Base-by-base conservation (phyloP, 1,284 basidiomycete genomes). In the Hemileia vastatrix region DNA sequence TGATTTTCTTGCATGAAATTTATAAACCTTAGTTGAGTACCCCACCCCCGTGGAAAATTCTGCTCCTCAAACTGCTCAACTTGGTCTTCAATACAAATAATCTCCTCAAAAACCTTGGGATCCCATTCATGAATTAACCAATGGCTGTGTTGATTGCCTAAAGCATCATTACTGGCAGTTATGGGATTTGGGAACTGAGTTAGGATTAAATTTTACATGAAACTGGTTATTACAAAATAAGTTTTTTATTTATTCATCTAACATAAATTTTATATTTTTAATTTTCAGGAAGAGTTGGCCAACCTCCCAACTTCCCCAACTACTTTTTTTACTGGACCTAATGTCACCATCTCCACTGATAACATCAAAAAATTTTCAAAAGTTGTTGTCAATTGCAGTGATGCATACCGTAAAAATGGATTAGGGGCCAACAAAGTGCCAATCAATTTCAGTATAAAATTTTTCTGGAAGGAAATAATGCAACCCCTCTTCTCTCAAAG, bases 401-500 rank as follows among this genome's bases (percentile, higher is more conserved):
- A 93, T 76, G 82, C 83, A 5, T 97, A 94, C 83, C 90, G 92
- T 81, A 80, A 82, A 24, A 83, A 89, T 58, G 84, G 82, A 84
- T 51, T 80, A 78, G 36, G 83, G n/a, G n/a, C n/a, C n/a, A n/a
- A 90, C 36, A 83, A 86, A 71, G 90, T 90, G 0, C 94, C 94
- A 0, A 94, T 98, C 90, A 94, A 97, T 79, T 97, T 95, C 74
- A 90, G 92, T 60, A 98, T 98, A 73, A 93, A 97, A 63, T 87
- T 92, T 53, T 92, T 92, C 48, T 96, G 93, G 93, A 85, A 91
- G 84, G 89, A n/a, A n/a, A 95, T 95, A 77, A 96, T 95, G 86
- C 89, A 88, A 76, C 84, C 90, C 1, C 92, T 96, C 77, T 96
- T 95, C 84, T 92, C 92, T 18, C 74, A 82, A 18, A 78, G 84